Evolutionary conservation across 2,329 filamentous ascomycete genomes (phyloP).

Genomic region (Nannizzia gypsea): DNA sequence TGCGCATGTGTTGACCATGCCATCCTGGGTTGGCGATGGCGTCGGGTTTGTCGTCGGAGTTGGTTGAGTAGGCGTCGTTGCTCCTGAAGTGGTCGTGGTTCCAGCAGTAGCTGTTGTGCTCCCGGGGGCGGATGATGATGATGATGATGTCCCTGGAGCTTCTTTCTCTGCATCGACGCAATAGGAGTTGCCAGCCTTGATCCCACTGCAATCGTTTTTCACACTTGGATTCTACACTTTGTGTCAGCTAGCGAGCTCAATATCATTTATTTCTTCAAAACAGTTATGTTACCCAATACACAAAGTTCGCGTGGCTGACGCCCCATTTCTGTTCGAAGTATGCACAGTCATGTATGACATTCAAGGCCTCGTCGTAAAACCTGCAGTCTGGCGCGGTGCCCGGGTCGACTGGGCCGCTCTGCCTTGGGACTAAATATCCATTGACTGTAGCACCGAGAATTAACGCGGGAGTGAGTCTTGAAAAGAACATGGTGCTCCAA

Average conservation of each 20-base stretch:
- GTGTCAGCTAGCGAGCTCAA: too few relatives aligned
- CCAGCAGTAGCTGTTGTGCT: not conserved
- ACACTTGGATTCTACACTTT: too few relatives aligned
- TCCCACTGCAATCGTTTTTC: too few relatives aligned
- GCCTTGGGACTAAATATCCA: not conserved
- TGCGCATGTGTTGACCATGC: not conserved
- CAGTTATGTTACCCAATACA: too few relatives aligned
- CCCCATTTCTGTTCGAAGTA: too few relatives aligned
- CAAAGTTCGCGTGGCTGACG: too few relatives aligned
- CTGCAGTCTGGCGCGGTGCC: not conserved
- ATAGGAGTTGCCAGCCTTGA: too few relatives aligned
- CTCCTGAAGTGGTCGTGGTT: not conserved
- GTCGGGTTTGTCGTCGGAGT: not conserved
- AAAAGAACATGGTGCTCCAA: not conserved
- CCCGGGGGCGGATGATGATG: too few relatives aligned
- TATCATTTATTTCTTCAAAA: too few relatives aligned
- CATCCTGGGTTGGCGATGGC: not conserved
- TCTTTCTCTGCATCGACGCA: too few relatives aligned
- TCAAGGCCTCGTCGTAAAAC: not conserved
- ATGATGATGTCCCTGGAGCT: too few relatives aligned
- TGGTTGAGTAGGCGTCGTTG: not conserved
- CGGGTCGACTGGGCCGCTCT: slow-evolving; percentile 1
- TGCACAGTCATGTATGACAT: not conserved
- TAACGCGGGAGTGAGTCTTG: not conserved
- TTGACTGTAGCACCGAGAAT: not conserved